A percentile compares a stretch with the other conserved stretches of the same genome.
phyloP scores from a whole-genome alignment of 805 yeast species.

The Candida qinlingensis region DNA sequence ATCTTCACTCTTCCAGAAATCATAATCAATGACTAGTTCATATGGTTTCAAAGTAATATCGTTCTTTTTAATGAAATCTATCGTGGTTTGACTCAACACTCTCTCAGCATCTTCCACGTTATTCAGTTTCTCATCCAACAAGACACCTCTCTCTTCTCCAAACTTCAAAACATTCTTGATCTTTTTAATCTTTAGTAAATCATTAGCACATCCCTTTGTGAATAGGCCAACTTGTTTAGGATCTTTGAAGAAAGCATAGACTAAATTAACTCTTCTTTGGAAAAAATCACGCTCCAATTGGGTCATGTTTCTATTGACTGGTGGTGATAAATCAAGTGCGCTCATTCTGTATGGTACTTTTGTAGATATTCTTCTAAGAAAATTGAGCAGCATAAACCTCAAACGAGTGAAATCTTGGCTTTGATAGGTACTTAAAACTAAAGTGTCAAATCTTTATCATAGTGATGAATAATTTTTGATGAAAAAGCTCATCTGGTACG shows the following conservation, averaged over 20 bases:
- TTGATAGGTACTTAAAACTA: too few relatives aligned
- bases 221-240: constrained; percentile 46
- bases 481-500: background rate
- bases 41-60: constrained; percentile 47
- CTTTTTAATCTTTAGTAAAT: constrained; percentile 65
- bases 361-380: background rate
- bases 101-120: constrained; percentile 32
- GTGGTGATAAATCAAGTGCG: constrained; percentile 41
- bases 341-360: constrained; percentile 1
- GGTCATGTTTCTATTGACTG: constrained; percentile 60
- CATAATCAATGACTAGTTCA: constrained; percentile 55
- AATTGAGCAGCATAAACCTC: constrained; percentile 5
- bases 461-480: too few relatives aligned
- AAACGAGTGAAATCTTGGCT: too few relatives aligned
- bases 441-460: too few relatives aligned
- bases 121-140: constrained; percentile 50
- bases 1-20: constrained; percentile 88
- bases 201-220: constrained; percentile 51
- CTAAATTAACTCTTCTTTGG: constrained; percentile 46
- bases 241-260: constrained; percentile 66
- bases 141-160: constrained; percentile 37
- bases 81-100: constrained; percentile 38
- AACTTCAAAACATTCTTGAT: constrained; percentile 61
- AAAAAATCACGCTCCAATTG: constrained; percentile 65
- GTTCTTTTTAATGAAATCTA: constrained; percentile 40